phyloP scores from a whole-genome alignment of 1,139 yeast genomes.

The Suhomyces bolitotheri region DNA sequence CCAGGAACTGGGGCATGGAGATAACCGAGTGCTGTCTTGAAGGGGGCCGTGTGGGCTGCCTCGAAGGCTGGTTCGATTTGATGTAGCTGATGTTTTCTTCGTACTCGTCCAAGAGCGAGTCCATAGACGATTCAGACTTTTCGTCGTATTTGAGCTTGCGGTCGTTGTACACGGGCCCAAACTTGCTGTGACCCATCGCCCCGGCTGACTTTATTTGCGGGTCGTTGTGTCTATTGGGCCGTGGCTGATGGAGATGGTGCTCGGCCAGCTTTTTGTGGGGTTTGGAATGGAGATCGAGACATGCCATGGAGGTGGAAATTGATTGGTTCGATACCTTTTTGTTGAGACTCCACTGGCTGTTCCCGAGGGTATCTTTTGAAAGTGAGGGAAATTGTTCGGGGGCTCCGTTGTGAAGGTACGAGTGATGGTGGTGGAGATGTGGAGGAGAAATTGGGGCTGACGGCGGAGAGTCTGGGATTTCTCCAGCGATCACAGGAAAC shows the following conservation, averaged over 20 bases:
- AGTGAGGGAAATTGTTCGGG: constrained; percentile 1
- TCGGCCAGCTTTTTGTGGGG: constrained; percentile 1
- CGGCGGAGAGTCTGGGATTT: constrained; percentile 49
- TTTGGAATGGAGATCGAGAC: constrained; percentile 25
- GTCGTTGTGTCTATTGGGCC: constrained; percentile 14
- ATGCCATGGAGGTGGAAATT: constrained; percentile 29
- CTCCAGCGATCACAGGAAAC: constrained; percentile 9
- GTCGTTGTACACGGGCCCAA: background rate
- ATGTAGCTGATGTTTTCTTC: constrained; percentile 41
- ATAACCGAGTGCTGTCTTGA: constrained; percentile 29
- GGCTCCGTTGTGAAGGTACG: constrained; percentile 12
- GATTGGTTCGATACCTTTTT: constrained; percentile 26
- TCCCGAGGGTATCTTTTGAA: background rate
- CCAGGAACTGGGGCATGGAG: constrained; percentile 23
- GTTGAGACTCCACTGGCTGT: constrained; percentile 8
- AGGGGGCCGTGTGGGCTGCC: constrained; percentile 30
- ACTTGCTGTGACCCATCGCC: background rate
- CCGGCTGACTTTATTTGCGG: constrained; percentile 1
- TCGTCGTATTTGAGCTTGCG: constrained; percentile 12
- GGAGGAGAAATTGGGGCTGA: constrained; percentile 45
- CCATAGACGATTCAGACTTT: constrained; percentile 50
- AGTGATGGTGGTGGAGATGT: constrained; percentile 28
- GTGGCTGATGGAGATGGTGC: constrained; percentile 21
- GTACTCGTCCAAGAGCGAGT: constrained; percentile 54
- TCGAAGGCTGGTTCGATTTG: constrained; percentile 20